Conservation (phyloP, 1,284 basidiomycete genomes). For the Phellinidium pouzarii region DNA sequence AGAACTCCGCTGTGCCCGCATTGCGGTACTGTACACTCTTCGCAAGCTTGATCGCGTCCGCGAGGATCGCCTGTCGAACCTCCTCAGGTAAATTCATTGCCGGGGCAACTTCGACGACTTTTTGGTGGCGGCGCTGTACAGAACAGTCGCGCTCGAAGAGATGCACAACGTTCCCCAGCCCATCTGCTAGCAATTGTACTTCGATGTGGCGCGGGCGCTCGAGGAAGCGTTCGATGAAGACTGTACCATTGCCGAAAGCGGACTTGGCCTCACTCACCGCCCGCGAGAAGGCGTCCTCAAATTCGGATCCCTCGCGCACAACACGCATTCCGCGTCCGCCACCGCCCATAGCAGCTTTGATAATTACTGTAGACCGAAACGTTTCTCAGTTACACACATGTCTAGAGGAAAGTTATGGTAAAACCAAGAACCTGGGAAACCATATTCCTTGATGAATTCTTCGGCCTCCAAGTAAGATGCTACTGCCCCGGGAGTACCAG, state of each 20-base stretch:
- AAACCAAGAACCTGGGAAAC: slow-evolving; percentile 74
- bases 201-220: slow-evolving; percentile 97
- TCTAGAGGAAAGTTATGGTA: not conserved
- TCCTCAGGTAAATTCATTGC: slow-evolving; percentile 92
- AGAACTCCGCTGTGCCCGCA: slow-evolving; percentile 95
- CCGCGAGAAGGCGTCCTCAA: slow-evolving; percentile 86
- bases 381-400: not conserved
- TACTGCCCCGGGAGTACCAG: slow-evolving; percentile 95
- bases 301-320: slow-evolving; percentile 87
- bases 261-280: slow-evolving; percentile 94
- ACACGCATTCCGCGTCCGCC: slow-evolving; percentile 99
- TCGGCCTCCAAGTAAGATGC: slow-evolving; percentile 77
- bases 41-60: slow-evolving; percentile 93
- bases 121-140: slow-evolving; percentile 95
- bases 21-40: slow-evolving; percentile 91
- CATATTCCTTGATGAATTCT: slow-evolving; percentile 89
- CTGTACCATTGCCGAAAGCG: slow-evolving; percentile 96
- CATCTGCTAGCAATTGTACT: slow-evolving; percentile 92
- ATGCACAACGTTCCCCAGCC: slow-evolving; percentile 89
- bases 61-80: slow-evolving; percentile 80
- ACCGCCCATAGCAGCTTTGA: slow-evolving; percentile 98
- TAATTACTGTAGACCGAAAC: slow-evolving; percentile 57
- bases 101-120: slow-evolving; percentile 98
- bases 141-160: slow-evolving; percentile 99
- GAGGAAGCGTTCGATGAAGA: slow-evolving; percentile 97